Conservation (phyloP, 768 basidiomycete genomes). For the Pholiota microspora region DNA sequence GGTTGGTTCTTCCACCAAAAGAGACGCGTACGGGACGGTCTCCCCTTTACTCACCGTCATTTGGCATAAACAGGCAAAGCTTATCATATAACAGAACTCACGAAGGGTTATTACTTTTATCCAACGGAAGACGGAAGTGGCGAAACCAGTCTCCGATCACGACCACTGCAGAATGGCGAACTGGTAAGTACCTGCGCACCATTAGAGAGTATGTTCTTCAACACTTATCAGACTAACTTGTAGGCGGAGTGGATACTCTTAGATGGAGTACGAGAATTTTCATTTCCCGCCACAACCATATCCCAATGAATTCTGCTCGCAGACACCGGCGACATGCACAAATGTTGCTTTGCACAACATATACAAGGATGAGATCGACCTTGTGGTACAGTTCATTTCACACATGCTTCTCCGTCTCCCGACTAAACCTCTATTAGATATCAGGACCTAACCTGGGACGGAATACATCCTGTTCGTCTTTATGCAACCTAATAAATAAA, state of each 20-base stretch:
- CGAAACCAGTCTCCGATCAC: conserved; percentile 56
- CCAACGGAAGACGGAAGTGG: conserved; percentile 70
- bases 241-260: conserved; percentile 88
- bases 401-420: background rate
- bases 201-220: background rate
- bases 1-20: conserved; percentile 41
- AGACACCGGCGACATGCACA: conserved; percentile 91
- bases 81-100: conserved; percentile 74
- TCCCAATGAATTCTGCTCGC: background rate
- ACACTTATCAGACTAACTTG: background rate
- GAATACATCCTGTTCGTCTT: conserved; percentile 69
- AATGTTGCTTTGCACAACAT: conserved; percentile 91
- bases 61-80: conserved; percentile 57
- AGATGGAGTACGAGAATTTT: conserved; percentile 57
- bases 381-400: conserved; percentile 58
- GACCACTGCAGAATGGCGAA: conserved; percentile 75
- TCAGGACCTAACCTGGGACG: conserved; percentile 87
- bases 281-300: conserved; percentile 1
- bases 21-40: background rate
- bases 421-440: conserved; percentile 43
- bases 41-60: background rate
- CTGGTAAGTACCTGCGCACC: conserved; percentile 35
- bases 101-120: conserved; percentile 74
- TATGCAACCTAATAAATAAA: background rate
- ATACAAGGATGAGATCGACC: conserved; percentile 81